Percentiles rank a stretch among this genome's conserved stretches.
Conservation (phyloP, 2,329 filamentous ascomycete species). For the Colletotrichum lupini region DNA sequence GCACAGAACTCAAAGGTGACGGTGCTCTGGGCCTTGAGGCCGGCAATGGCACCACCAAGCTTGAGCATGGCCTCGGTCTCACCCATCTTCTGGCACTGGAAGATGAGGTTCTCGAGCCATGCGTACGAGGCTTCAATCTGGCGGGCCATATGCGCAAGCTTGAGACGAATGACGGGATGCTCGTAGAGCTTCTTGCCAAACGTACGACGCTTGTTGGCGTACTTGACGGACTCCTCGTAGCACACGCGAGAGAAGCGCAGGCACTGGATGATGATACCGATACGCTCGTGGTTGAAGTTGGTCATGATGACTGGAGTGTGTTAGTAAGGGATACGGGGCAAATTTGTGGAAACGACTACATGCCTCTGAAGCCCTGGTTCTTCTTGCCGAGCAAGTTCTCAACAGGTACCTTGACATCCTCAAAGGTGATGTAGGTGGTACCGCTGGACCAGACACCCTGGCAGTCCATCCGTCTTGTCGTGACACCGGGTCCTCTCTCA, state of each 20-base stretch:
- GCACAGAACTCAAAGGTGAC: constrained; percentile 98
- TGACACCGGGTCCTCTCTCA: constrained; percentile 89
- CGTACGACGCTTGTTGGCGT: constrained; percentile 95
- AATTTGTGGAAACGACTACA: constrained; percentile 22
- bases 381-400: constrained; percentile 98
- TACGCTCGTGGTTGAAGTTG: constrained; percentile 99
- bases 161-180: constrained; percentile 96
- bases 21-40: constrained; percentile 93
- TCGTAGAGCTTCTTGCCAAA: constrained; percentile 98
- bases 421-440: constrained; percentile 97
- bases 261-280: constrained; percentile 98
- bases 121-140: constrained; percentile 98
- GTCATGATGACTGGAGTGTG: constrained; percentile 85
- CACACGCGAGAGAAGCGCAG: constrained; percentile 95
- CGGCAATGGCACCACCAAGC: constrained; percentile 92
- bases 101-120: constrained; percentile 96
- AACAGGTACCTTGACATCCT: constrained; percentile 99
- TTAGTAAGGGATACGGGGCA: constrained; percentile 25
- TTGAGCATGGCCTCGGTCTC: constrained; percentile 97
- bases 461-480: constrained; percentile 96
- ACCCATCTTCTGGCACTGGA: constrained; percentile 91
- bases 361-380: constrained; percentile 94
- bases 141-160: constrained; percentile 97
- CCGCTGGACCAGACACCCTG: constrained; percentile 96
- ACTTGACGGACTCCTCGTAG: constrained; percentile 96